A percentile compares a stretch with the other conserved stretches of the same genome.
phyloP scores from a whole-genome alignment of 1,284 basidiomycete genomes.

The Ustilago trichophora region DNA sequence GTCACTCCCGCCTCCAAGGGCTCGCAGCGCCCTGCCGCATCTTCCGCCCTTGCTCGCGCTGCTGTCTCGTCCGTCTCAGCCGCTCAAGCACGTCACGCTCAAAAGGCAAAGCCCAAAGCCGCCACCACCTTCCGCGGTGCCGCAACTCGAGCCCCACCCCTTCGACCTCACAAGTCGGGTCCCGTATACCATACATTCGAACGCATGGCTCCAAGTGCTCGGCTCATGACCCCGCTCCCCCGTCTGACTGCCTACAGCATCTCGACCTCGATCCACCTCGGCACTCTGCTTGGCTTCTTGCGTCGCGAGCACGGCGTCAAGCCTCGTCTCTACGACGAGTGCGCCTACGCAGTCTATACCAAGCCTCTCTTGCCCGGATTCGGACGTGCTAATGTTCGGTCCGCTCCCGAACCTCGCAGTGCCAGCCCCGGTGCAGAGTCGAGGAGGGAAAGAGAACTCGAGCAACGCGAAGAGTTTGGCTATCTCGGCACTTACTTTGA shows the following conservation, averaged over 20 bases:
- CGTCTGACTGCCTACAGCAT: slow-evolving; percentile 77
- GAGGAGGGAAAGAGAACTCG: slow-evolving; percentile 74
- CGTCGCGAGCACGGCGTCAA: slow-evolving; percentile 92
- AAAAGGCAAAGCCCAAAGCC: slow-evolving; percentile 29
- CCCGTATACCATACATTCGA: slow-evolving; percentile 65
- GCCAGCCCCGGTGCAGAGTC: slow-evolving; percentile 73
- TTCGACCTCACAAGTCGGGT: slow-evolving; percentile 42
- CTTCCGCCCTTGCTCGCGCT: slow-evolving; percentile 40
- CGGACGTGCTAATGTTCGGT: slow-evolving; percentile 82
- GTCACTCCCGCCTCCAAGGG: slow-evolving; percentile 27
- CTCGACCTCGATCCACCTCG: slow-evolving; percentile 72
- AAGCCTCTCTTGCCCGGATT: slow-evolving; percentile 91
- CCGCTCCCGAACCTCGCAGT: slow-evolving; percentile 73
- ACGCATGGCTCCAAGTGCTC: slow-evolving; percentile 57
- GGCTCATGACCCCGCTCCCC: slow-evolving; percentile 58
- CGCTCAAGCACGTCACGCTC: slow-evolving; percentile 32
- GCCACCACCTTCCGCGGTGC: slow-evolving; percentile 35
- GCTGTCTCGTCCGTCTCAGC: slow-evolving; percentile 40
- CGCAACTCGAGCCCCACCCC: slow-evolving; percentile 36
- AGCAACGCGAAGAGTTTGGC: slow-evolving; percentile 86
- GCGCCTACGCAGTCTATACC: slow-evolving; percentile 90
- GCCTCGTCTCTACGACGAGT: slow-evolving; percentile 90
- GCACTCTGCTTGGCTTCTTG: slow-evolving; percentile 72
- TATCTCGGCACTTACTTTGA: slow-evolving; percentile 75
- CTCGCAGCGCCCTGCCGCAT: slow-evolving; percentile 43